Conservation (phyloP, 2,329 filamentous ascomycete species). For the Fonsecaea monophora region DNA sequence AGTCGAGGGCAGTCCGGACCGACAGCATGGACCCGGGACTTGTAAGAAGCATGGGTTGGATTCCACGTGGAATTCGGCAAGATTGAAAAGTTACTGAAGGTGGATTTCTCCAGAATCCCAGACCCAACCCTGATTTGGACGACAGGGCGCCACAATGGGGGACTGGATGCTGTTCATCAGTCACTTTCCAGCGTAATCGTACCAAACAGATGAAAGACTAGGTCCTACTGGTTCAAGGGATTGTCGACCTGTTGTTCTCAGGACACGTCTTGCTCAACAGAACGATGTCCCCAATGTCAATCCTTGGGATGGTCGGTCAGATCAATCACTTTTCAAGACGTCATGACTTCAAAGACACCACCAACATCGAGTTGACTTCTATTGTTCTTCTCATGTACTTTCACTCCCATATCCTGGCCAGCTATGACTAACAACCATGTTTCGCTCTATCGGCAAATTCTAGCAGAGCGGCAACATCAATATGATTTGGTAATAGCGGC, state of each 20-base stretch:
- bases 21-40: neutral
- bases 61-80: neutral
- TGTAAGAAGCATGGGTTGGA: neutral
- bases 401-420: conserved; percentile 41
- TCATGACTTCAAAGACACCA: conserved; percentile 21
- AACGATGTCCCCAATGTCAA: neutral
- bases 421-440: conserved; percentile 42
- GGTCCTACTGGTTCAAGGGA: neutral
- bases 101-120: neutral
- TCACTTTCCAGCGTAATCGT: neutral
- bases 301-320: neutral
- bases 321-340: conserved; percentile 11
- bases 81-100: neutral
- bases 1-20: neutral
- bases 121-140: neutral
- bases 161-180: too few relatives aligned
- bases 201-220: neutral
- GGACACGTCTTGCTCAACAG: neutral
- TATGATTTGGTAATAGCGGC: conserved; percentile 33
- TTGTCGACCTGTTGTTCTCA: neutral
- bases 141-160: neutral
- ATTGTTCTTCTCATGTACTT: neutral
- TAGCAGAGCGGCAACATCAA: conserved; percentile 32
- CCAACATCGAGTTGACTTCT: neutral
- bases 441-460: conserved; percentile 50